Evolutionary conservation across 208 protist genomes (phyloP), one percentile per base, ranked within the genome.

Genomic region (Acanthamoeba triangularis): DNA sequence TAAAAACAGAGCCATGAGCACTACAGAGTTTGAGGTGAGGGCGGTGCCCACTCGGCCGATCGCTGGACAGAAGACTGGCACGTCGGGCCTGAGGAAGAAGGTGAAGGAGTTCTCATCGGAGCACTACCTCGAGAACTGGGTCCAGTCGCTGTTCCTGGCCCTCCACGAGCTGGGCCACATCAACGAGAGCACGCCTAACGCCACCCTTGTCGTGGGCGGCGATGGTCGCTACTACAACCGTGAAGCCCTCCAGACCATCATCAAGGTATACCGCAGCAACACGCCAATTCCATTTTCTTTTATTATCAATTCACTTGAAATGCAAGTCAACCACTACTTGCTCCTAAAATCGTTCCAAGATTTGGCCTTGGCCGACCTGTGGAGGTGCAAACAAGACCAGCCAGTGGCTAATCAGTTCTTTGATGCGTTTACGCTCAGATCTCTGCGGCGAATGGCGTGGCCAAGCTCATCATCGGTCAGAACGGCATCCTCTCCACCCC

Each of bases 121-220:
- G 37, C 23, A 99, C 96, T 99, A 99, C 97, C 96, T 99, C 5
- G 98, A 99, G 56, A 99, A 99, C 97, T 99, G 99, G 96, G 97
- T 99, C n/a, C 99, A 99, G 96, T 97, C 97, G 74, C 98, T 99
- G 30, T 99, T 99, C 95, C 98, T 99, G 87, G 97, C 98, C 25
- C 94, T 99, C 16, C 16, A 97, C 5, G 92, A 98, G 33, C 47
- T 97, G 16, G 78, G 82, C 18, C 52, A 61, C 37, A 72, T 72
- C 25, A 67, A 69, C 95, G 93, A 76, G 95, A 95, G n/a, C 74
- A 97, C 59, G 95, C 95, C 30, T 78, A 95, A 98, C 49, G 97
- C 94, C 3, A 98, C 98, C 1, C 95, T 99, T 2, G 98, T 99
- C 30, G 95, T 99, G 35, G 99, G 99, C 91, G 99, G 99, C 94